Evolutionary conservation across 106 monocot species (phyloP).

Genomic region (Dioscorea zingiberensis): DNA sequence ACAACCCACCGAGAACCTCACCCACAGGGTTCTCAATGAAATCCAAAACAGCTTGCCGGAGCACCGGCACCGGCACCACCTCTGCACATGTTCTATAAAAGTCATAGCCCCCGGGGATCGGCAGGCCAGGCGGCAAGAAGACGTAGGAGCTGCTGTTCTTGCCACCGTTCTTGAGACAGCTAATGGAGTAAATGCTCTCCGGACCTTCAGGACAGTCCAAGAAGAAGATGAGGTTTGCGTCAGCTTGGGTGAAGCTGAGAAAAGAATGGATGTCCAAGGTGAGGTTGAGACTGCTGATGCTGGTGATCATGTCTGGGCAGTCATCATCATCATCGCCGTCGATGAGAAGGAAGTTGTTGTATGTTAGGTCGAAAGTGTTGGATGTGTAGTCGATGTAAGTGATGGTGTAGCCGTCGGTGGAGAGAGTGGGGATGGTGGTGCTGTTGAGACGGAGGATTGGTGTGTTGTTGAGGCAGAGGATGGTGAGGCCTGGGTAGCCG

Average conservation of each 20-base stretch:
- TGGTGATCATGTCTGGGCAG: too few species aligned
- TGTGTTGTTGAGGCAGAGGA: not conserved
- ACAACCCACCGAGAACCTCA: not conserved
- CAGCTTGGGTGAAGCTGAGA: conserved; percentile 9
- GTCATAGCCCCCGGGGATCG: not conserved
- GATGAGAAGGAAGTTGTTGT: too few species aligned
- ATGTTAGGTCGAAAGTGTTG: conserved; percentile 7
- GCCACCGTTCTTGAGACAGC: not conserved
- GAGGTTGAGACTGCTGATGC: conserved; percentile 7
- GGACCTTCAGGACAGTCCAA: not conserved
- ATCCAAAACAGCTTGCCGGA: not conserved
- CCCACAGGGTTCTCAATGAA: not conserved
- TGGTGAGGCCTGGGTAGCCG: conserved; percentile 16
- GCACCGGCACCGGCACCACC: conserved; percentile 13
- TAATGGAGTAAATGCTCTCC: too few species aligned
- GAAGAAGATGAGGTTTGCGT: conserved; percentile 23
- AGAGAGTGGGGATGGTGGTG: too few species aligned
- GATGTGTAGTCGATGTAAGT: not conserved
- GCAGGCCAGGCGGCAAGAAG: not conserved
- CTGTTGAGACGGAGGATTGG: conserved; percentile 6
- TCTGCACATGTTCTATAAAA: not conserved
- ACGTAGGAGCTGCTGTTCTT: conserved; percentile 3
- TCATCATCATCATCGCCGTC: conserved; percentile 7
- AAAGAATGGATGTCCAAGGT: not conserved
- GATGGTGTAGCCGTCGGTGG: conserved; percentile 10